Evolutionary conservation across 2,329 filamentous ascomycete species (phyloP).

Genomic region (Tothia fuscella): DNA sequence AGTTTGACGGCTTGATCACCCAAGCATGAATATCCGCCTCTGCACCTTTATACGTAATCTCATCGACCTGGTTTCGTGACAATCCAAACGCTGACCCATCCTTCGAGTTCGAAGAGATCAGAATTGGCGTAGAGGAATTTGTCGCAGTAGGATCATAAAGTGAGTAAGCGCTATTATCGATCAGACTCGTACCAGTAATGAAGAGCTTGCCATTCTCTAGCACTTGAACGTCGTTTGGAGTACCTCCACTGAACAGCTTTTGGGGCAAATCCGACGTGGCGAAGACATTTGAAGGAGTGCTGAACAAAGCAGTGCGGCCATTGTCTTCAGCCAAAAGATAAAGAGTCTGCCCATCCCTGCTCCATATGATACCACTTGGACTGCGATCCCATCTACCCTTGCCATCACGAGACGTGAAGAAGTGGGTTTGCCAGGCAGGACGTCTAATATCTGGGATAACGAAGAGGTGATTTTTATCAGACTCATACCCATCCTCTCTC

Average conservation of each 20-base stretch:
- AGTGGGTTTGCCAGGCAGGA: conserved; percentile 35
- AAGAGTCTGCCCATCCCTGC: conserved; percentile 44
- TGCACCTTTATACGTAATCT: conserved; percentile 58
- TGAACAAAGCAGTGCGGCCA: conserved; percentile 51
- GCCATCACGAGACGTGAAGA: conserved; percentile 47
- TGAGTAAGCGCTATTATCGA: conserved; percentile 61
- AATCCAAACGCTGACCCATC: conserved; percentile 56
- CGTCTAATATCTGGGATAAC: conserved; percentile 50
- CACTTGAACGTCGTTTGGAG: conserved; percentile 34
- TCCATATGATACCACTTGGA: conserved; percentile 39
- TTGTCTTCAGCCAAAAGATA: conserved; percentile 64
- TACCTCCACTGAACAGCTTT: conserved; percentile 23
- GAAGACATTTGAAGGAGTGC: conserved; percentile 43
- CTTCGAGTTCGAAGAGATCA: conserved; percentile 53
- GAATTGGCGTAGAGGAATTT: conserved; percentile 14
- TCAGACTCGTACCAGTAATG: conserved; percentile 53
- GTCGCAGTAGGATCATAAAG: conserved; percentile 34
- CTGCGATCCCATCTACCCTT: conserved; percentile 48
- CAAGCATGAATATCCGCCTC: conserved; percentile 59
- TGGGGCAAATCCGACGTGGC: conserved; percentile 14
- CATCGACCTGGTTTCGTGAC: conserved; percentile 41
- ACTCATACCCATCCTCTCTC: conserved; percentile 65
- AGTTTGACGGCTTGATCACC: conserved; percentile 51
- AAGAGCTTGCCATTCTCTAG: conserved; percentile 45
- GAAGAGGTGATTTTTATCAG: conserved; percentile 61